A percentile compares a stretch with the other conserved stretches of the same genome.
Conservation (phyloP, 176 grass and related monocot genomes). For the Bolboschoenus planiculmis region DNA sequence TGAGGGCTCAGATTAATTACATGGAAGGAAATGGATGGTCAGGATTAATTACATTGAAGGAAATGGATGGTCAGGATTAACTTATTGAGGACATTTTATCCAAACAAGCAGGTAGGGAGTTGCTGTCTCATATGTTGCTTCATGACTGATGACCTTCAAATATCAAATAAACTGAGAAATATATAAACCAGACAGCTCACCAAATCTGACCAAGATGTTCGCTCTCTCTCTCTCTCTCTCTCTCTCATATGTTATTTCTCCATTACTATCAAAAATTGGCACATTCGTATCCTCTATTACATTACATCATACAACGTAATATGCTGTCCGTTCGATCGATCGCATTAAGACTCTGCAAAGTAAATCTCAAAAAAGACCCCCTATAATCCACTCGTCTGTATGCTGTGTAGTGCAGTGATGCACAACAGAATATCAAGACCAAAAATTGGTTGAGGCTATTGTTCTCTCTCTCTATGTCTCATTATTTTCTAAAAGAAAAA, state of each 20-base stretch:
- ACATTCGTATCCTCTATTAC: too few species aligned
- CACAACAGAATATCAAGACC: too few species aligned
- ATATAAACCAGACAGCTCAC: constrained; percentile 25
- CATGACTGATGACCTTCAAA: not conserved
- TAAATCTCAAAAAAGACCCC: too few species aligned
- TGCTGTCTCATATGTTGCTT: constrained; percentile 37
- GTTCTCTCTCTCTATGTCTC: not conserved
- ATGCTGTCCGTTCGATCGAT: too few species aligned
- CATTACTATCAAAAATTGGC: not conserved
- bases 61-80: not conserved
- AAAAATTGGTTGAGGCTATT: not conserved
- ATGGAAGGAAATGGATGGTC: not conserved
- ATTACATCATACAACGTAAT: too few species aligned
- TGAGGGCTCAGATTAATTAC: not conserved
- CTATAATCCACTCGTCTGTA: too few species aligned
- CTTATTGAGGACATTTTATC: not conserved
- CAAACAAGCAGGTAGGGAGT: constrained; percentile 19
- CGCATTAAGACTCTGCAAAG: too few species aligned
- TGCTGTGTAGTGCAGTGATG: too few species aligned
- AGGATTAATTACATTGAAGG: not conserved
- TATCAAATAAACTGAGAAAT: not conserved
- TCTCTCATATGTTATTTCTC: not conserved
- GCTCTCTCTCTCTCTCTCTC: not conserved
- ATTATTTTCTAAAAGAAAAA: too few species aligned
- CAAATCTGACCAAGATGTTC: constrained; percentile 7